Conservation (phyloP, 306 rosid species). For the Potentilla sterilis region DNA sequence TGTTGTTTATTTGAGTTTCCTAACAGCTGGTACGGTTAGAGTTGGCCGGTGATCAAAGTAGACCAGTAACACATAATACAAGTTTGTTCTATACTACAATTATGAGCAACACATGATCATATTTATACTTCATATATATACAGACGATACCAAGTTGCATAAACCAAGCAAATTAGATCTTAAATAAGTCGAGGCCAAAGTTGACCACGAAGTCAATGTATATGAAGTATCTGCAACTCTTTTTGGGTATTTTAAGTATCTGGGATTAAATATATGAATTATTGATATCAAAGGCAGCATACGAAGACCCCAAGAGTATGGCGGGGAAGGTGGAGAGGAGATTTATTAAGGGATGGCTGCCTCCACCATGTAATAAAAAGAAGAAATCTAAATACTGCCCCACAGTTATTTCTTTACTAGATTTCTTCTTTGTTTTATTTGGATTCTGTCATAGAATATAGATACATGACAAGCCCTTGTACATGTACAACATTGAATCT, state of each 20-base stretch:
- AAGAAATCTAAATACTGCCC: not conserved
- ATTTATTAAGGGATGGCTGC: not conserved
- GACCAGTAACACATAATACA: not conserved
- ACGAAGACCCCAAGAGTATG: not conserved
- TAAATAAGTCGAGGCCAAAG: not conserved
- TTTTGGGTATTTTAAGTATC: not conserved
- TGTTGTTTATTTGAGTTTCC: too few relatives aligned
- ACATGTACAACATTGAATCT: too few relatives aligned
- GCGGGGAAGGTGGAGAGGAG: not conserved
- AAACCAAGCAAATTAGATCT: not conserved
- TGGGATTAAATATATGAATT: not conserved
- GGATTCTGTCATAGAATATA: not conserved
- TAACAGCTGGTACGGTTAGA: too few relatives aligned
- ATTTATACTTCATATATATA: not conserved
- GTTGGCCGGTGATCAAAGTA: not conserved
- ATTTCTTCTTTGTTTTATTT: not conserved
- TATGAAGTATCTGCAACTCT: not conserved
- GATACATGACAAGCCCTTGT: not conserved
- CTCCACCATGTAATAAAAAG: not conserved
- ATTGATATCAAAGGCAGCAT: not conserved
- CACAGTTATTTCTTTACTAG: not conserved
- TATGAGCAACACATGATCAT: not conserved
- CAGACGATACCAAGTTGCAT: not conserved
- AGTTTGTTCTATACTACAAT: not conserved
- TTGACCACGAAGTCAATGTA: not conserved